Base-by-base conservation (phyloP, 1,284 basidiomycete genomes). In the Hemileia vastatrix region DNA sequence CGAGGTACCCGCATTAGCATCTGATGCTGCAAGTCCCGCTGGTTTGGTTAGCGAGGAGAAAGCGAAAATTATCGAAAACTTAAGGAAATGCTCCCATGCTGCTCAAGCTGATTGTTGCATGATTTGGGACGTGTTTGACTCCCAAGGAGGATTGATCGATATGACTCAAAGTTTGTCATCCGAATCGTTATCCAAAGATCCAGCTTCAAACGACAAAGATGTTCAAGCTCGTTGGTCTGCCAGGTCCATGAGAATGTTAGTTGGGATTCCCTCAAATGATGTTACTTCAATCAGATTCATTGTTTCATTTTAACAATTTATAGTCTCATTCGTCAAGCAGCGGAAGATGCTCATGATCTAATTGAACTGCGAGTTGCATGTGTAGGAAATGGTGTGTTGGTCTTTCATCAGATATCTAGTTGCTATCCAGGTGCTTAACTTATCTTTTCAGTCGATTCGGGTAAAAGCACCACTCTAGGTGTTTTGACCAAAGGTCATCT, bases 291-390 rank as follows among this genome's bases (percentile, higher is more conserved):
- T 31, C 27, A 24, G 32, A 13, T 15, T 19, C n/a, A 3, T 32
- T 23, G 9, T 24, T 40, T 21, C 33, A 32, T 44, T 45, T 31
- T 13, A 40, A 19, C 18, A 48, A 52, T 11, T 18, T 15, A 21
- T 43, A 61, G 59, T 8, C 45, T 61, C 21, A 50, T 71, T 9
- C 57, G 72, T 6, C 59, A 64, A 23, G 56, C 61, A 43, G 66
- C 70, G 1, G 64, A 71, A 47, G 56, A 65, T 4, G 77, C 73
- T 1, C 71, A 76, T 54, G 76, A 78, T 62, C 67, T 78, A 2
- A 65, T 73, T 51, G 94, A 98, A 77, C 89, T 96, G 1, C 84
- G 94, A 23, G 90, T 93, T 67, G 93, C 93, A 0, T 91, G 95
- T 1, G 89, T 96, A 6, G 94, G 94, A 1, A 97, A 97, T 68